phyloP scores from a whole-genome alignment of 2,329 filamentous ascomycete species.

The Dothistroma septosporum region DNA sequence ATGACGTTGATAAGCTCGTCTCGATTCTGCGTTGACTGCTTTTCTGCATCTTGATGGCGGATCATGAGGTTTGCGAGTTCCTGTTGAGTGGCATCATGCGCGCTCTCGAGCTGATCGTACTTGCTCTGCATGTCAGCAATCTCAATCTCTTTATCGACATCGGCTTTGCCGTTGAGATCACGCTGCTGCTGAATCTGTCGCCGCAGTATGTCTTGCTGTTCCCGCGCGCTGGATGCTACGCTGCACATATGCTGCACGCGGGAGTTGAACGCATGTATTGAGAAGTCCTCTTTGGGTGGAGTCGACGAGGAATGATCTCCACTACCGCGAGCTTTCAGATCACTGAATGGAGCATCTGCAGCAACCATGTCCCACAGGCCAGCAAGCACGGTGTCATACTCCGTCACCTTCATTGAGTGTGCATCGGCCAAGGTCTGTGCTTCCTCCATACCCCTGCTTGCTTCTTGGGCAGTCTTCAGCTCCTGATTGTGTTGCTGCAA shows the following conservation, averaged over 20 bases:
- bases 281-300: slow-evolving; percentile 52
- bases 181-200: slow-evolving; percentile 94
- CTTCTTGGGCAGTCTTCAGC: slow-evolving; percentile 25
- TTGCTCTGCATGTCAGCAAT: slow-evolving; percentile 29
- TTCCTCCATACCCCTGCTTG: slow-evolving; percentile 17
- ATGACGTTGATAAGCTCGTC: slow-evolving; percentile 43
- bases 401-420: slow-evolving; percentile 43
- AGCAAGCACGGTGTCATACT: slow-evolving; percentile 53
- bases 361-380: slow-evolving; percentile 53
- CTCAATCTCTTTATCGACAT: slow-evolving; percentile 50
- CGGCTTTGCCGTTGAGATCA: slow-evolving; percentile 83
- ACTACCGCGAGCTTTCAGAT: slow-evolving; percentile 51
- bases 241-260: slow-evolving; percentile 76
- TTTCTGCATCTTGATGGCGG: slow-evolving; percentile 27
- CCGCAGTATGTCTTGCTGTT: slow-evolving; percentile 84
- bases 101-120: slow-evolving; percentile 27
- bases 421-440: slow-evolving; percentile 20
- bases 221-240: slow-evolving; percentile 71
- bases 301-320: slow-evolving; percentile 13
- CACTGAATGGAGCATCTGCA: slow-evolving; percentile 32
- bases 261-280: slow-evolving; percentile 68
- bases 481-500: slow-evolving; percentile 31
- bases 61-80: slow-evolving; percentile 31
- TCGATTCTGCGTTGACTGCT: slow-evolving; percentile 28
- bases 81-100: slow-evolving; percentile 29